Conservation (phyloP, 345 rosid genomes). For the Arabidopsis thaliana region TAIR10.1 NC_003075.7:8451001-8451500, state of each 20-base stretch:
- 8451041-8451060: conserved; percentile 32
- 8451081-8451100: conserved; percentile 27
- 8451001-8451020: conserved; percentile 37
- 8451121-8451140: conserved; percentile 5
- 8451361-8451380: conserved; percentile 20
- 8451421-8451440: conserved; percentile 30
- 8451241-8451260: conserved; percentile 99
- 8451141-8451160: conserved; percentile 14
- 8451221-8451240: conserved; percentile 90
- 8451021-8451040: conserved; percentile 43
- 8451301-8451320: conserved; percentile 26
- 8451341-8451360: conserved; percentile 39
- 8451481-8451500: conserved; percentile 45
- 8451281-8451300: conserved; percentile 21
- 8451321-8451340: conserved; percentile 45
- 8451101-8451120: conserved; percentile 14
- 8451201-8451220: conserved; percentile 99
- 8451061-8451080: conserved; percentile 31
- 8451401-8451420: conserved; percentile 49
- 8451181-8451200: conserved; percentile 38
- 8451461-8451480: conserved; percentile 43
- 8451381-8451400: conserved; percentile 38
- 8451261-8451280: conserved; percentile 57
- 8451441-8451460: conserved; percentile 32
- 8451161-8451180: conserved; percentile 3